These are phyloP conservation scores for Ophiognomonia clavigignenti-juglandacearum DNA, from an alignment of 2,329 filamentous ascomycete species.

Conservation along the genomic window DNA sequence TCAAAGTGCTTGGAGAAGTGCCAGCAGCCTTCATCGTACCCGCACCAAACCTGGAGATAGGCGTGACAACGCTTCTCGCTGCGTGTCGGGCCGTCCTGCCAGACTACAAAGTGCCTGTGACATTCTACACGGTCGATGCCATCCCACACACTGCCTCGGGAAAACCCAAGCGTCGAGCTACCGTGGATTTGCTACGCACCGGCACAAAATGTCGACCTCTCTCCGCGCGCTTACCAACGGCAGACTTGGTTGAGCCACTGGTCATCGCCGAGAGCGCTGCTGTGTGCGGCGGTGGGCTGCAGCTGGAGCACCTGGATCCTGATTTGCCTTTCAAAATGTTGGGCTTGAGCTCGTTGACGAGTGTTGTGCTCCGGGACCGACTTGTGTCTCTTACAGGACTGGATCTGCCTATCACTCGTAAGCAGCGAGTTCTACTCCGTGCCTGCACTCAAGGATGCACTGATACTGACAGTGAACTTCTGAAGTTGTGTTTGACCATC, in stretches of 20 bases:
- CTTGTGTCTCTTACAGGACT: slow-evolving; percentile 1
- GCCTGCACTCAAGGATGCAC: not conserved
- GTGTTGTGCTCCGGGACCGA: slow-evolving; percentile 2
- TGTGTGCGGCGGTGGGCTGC: not conserved
- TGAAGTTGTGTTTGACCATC: slow-evolving; percentile 1
- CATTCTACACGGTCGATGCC: not conserved
- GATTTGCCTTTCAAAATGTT: not conserved
- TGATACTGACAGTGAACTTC: not conserved
- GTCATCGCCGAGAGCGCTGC: not conserved
- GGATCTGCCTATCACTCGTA: not conserved
- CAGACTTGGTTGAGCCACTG: not conserved
- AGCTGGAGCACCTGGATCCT: not conserved
- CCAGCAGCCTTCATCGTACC: slow-evolving; percentile 1
- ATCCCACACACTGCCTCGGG: not conserved
- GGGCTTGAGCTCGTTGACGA: not conserved
- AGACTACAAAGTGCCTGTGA: slow-evolving; percentile 1
- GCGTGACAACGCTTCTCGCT: not conserved
- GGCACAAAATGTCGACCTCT: not conserved
- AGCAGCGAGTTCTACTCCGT: not conserved
- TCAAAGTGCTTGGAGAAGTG: not conserved
- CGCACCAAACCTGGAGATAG: not conserved
- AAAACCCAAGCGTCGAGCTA: not conserved
- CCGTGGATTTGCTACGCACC: not conserved
- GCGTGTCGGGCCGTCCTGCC: not conserved
- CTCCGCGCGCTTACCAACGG: not conserved